Conservation (phyloP, 2,329 filamentous ascomycete species). For the Claviceps cyperi region DNA sequence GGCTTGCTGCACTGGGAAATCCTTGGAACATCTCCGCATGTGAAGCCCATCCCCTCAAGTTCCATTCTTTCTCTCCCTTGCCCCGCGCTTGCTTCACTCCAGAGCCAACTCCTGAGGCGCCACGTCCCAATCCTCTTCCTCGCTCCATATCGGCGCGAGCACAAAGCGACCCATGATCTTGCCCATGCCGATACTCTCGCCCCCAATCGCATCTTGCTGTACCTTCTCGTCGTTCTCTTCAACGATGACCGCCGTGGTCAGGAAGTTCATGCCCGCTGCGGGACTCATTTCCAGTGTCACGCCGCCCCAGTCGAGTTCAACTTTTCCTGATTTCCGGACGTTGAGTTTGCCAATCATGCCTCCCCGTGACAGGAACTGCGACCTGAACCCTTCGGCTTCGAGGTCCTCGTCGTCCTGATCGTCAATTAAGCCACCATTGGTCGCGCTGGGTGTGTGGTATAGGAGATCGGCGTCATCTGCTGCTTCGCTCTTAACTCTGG, state of each 20-base stretch:
- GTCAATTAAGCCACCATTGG: not conserved
- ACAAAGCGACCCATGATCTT: conserved; percentile 49
- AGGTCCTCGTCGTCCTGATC: conserved; percentile 21
- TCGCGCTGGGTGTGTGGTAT: conserved; percentile 10
- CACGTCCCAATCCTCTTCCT: conserved; percentile 41
- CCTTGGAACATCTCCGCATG: no score
- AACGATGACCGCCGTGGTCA: conserved; percentile 44
- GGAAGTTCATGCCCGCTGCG: conserved; percentile 38
- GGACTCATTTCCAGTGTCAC: conserved; percentile 35
- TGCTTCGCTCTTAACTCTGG: conserved; percentile 29
- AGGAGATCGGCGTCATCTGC: conserved; percentile 24
- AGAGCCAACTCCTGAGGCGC: conserved; percentile 19
- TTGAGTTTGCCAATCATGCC: conserved; percentile 47
- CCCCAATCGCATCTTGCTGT: conserved; percentile 25
- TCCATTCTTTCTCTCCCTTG: no score
- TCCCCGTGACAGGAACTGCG: conserved; percentile 30
- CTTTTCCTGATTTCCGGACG: conserved; percentile 46
- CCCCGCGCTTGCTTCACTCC: not conserved
- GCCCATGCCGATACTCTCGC: conserved; percentile 46
- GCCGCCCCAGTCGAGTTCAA: conserved; percentile 50
- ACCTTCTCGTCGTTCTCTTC: conserved; percentile 42
- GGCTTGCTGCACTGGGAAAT: no score
- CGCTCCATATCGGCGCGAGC: conserved; percentile 41
- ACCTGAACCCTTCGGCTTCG: conserved; percentile 20
- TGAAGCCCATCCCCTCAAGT: no score